These are phyloP conservation scores for Annulohypoxylon maeteangense DNA, from an alignment of 495 filamentous ascomycete species.

Conservation along the genomic window DNA sequence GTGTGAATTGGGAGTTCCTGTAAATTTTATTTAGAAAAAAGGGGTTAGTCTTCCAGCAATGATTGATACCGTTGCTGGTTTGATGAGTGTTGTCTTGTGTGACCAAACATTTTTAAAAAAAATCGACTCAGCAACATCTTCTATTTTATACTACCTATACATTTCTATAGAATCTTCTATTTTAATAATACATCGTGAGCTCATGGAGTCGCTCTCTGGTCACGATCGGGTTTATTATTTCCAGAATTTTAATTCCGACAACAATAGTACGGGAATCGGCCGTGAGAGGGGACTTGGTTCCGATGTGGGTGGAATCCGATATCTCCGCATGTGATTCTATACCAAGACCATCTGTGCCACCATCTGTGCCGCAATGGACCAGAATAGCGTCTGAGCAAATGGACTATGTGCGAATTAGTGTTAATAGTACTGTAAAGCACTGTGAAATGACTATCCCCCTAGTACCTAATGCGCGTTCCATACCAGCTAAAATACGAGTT, in stretches of 20 bases:
- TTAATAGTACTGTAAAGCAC: too few species aligned
- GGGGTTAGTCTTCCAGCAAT: not conserved
- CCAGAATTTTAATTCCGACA: constrained; percentile 3
- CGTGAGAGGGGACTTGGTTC: not conserved
- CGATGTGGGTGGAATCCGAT: not conserved
- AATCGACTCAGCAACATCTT: not conserved
- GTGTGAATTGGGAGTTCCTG: not conserved
- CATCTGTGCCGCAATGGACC: too few species aligned
- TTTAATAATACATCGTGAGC: not conserved
- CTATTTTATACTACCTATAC: constrained; percentile 16
- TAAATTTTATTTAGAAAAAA: not conserved
- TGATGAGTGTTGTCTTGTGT: not conserved
- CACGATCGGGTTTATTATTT: constrained; percentile 14
- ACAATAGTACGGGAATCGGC: not conserved
- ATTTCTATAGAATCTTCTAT: not conserved
- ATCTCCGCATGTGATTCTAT: not conserved
- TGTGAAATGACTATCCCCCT: too few species aligned
- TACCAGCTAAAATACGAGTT: too few species aligned
- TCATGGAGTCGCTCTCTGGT: not conserved
- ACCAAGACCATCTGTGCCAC: not conserved
- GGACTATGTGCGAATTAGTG: too few species aligned
- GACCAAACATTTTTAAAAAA: not conserved
- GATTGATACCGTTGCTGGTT: not conserved
- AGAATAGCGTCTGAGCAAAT: too few species aligned
- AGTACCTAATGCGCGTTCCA: too few species aligned